Evolutionary conservation across 2,329 filamentous ascomycete species (phyloP), one percentile per base, ranked within the genome.

Genomic region (Ascochyta lentis): DNA sequence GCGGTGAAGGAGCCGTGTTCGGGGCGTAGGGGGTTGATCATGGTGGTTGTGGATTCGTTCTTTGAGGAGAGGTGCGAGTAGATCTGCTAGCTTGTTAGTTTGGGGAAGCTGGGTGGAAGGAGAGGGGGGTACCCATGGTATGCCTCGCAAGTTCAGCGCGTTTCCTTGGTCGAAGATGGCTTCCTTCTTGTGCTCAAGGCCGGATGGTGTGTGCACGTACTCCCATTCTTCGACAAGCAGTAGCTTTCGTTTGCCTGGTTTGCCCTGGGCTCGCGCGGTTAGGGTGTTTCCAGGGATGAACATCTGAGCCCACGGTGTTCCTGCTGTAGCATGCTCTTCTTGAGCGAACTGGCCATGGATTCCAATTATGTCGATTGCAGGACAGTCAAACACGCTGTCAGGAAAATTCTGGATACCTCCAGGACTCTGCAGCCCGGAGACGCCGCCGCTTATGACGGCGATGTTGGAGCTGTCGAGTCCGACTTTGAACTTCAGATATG

Each of bases 111-210:
- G 15, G 16, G 3, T 22, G n/a, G 1, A n/a, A 40, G 31, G 6
- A 4, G 2, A 24, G 6, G 4, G 10, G 27, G n/a, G 56, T 64
- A 74, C 71, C 72, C 72, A 75, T 19, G 72, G 72, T 26, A 75
- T 73, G 2, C 72, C 72, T 16, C 72, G 63, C n/a, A 64, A 58
- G 42, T 75, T 74, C 42, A 75, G 52, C 8, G 71, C 71, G 44
- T 70, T 71, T 3, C 69, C 72, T 55, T 74, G 71, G 45, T 75
- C 72, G 45, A 70, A 74, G 13, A 75, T 58, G 1, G 68, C 71
- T 38, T 68, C 60, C 33, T 67, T 68, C 57, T 74, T 74, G 53
- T 70, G 72, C 27, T 60, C 57, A 10, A 72, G 40, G 0, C 71
- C 70, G 8, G 55, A 40, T 0, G 65, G 49, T 29, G 54, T 73